Percentiles rank a stretch among this genome's conserved stretches.
Evolutionary conservation across 768 basidiomycete species (phyloP).

Genomic region (Amanita rimosa): DNA sequence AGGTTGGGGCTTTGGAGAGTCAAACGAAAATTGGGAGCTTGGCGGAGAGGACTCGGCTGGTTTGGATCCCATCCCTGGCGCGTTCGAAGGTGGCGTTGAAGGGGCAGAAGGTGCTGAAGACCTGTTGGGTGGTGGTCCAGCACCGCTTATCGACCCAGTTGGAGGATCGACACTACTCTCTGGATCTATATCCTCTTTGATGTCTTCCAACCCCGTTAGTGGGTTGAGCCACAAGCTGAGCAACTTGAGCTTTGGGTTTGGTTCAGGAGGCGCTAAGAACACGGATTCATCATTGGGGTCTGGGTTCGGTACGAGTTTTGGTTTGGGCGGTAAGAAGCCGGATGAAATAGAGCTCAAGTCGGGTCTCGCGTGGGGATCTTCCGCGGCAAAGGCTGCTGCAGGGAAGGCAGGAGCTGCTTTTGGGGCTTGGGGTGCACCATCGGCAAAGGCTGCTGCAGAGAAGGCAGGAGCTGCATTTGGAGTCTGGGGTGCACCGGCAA

Average conservation of each 20-base stretch:
- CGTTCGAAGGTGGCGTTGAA: not conserved
- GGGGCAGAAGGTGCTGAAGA: not conserved
- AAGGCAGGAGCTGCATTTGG: no score
- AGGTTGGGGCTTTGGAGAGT: not conserved
- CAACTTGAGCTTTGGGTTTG: not conserved
- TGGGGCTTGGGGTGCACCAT: no score
- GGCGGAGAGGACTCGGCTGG: not conserved
- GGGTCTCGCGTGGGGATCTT: not conserved
- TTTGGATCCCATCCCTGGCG: not conserved
- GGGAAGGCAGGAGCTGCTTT: no score
- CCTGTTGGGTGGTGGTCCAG: not conserved
- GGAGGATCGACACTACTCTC: constrained; percentile 1
- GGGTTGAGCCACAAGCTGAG: not conserved
- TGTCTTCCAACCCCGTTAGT: not conserved
- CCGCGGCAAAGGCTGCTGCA: not conserved
- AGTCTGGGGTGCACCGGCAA: no score
- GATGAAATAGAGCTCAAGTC: not conserved
- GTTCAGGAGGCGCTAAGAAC: not conserved
- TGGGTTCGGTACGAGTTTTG: not conserved
- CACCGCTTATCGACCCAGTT: not conserved
- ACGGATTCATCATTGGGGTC: not conserved
- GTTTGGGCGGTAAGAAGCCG: not conserved
- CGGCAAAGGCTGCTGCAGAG: no score
- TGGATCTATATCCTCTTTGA: not conserved
- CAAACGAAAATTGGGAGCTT: not conserved